These are phyloP conservation scores for Fonsecaea erecta DNA, from an alignment of 2,329 filamentous ascomycete species.

Conservation along the genomic window DNA sequence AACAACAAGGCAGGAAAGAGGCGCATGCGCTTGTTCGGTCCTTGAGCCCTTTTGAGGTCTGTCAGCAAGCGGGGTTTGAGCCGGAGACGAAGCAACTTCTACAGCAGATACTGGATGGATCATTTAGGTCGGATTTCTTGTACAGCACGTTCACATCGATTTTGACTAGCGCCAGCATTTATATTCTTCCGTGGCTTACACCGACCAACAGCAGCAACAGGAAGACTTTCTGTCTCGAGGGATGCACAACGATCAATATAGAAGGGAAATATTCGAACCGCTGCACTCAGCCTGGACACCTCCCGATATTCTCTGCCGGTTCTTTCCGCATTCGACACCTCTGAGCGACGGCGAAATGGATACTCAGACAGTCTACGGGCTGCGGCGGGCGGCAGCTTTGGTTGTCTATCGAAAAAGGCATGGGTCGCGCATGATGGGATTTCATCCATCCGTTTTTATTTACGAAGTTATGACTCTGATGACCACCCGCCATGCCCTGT, in stretches of 20 bases:
- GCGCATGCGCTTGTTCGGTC: slow-evolving; percentile 46
- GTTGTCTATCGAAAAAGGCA: background rate
- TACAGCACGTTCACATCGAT: slow-evolving; percentile 16
- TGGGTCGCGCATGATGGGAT: background rate
- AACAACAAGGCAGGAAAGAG: slow-evolving; percentile 78
- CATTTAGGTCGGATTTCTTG: background rate
- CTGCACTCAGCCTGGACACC: background rate
- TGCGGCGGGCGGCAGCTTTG: background rate
- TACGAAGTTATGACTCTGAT: slow-evolving; percentile 17
- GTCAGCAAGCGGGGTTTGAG: background rate
- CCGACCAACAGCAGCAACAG: background rate
- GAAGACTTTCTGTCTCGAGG: background rate
- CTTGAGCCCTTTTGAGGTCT: background rate
- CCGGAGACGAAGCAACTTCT: background rate
- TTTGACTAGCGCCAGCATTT: background rate
- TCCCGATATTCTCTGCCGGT: background rate
- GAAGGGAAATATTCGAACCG: background rate
- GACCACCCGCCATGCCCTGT: slow-evolving; percentile 10
- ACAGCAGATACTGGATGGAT: no score
- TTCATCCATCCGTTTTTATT: slow-evolving; percentile 7
- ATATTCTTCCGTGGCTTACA: background rate
- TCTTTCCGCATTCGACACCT: background rate
- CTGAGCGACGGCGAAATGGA: background rate
- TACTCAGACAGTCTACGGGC: background rate
- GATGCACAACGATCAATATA: background rate